Base-by-base conservation (phyloP, 768 basidiomycete genomes). In the Pleurotus salmoneostramineus region DNA sequence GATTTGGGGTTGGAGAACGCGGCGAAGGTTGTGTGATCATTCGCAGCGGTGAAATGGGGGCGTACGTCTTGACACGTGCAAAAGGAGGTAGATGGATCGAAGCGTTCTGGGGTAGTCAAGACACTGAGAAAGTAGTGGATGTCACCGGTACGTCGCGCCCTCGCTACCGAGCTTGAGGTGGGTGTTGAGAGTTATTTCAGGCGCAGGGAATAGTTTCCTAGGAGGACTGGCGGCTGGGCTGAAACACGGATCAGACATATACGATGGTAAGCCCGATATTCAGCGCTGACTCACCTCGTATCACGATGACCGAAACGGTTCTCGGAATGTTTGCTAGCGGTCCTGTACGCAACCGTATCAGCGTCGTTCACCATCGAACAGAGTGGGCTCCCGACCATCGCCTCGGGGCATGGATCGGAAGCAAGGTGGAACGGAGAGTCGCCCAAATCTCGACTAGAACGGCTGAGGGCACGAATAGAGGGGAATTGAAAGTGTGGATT, bases 181-280 rank as follows among this genome's bases (percentile, higher is more conserved):
- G 58, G 56, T 57, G 62, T 55, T 49, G 42, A 33, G 54, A 60
- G 61, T 32, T 35, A 58, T 48, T 58, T 21, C 61, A 92, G 91
- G 94, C 45, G 93, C 92, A n/a, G 94, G 94, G 12, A 96, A 96
- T 69, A 81, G 84, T 59, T 96, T 95, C 69, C 76, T 95, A 21
- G 93, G 93, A 11, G 93, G 93, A 5, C 77, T 95, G 11, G 84
- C 84, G 8, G 93, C 91, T 15, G 93, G 93, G 0, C 68, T 94
- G 51, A 61, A 72, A 15, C 63, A 84, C 51, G 73, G 79, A 45
- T 83, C 81, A 1, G 80, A 93, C 66, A 68, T 90, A n/a, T 77
- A 77, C 50, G 72, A 84, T 77, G 91, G 93, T 92, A 58, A 58
- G 72, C 68, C 44, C 37, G 11, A 8, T 36, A 32, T 21, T 57